Evolutionary conservation across 495 filamentous ascomycete species (phyloP).

Genomic region (Penicillium herquei): DNA sequence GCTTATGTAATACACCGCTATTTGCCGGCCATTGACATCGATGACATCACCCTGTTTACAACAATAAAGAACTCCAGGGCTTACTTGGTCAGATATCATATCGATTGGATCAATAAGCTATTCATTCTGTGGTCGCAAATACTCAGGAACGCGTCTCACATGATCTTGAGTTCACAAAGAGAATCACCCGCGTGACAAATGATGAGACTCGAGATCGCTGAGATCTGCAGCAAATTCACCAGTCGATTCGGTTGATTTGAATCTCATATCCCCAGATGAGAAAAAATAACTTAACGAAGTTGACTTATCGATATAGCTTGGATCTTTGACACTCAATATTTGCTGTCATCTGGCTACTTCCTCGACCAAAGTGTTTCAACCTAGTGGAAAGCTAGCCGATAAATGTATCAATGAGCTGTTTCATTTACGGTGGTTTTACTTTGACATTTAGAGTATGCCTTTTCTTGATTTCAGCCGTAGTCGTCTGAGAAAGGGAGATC

Average conservation of each 20-base stretch:
- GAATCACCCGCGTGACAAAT: not conserved
- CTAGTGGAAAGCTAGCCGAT: not conserved
- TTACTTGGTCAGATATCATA: not conserved
- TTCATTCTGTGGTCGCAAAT: not conserved
- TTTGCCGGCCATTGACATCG: not conserved
- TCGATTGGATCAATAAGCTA: not conserved
- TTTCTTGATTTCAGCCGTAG: not conserved
- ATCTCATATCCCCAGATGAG: not conserved
- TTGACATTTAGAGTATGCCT: not conserved
- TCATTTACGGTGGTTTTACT: not conserved
- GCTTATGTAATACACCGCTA: constrained; percentile 5
- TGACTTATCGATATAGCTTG: not conserved
- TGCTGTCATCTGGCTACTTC: not conserved
- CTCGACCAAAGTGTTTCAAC: not conserved
- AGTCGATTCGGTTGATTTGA: not conserved
- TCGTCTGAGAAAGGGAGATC: not conserved
- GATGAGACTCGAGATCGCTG: not conserved
- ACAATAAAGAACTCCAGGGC: no score
- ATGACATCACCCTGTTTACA: not conserved
- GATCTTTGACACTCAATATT: no score
- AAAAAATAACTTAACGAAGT: not conserved
- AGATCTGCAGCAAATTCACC: not conserved
- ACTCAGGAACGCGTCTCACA: not conserved
- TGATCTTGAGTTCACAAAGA: not conserved
- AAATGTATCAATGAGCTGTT: not conserved